Evolutionary conservation across 2,329 filamentous ascomycete species (phyloP), one percentile per base, ranked within the genome.

Genomic region (Talaromyces sp.): DNA sequence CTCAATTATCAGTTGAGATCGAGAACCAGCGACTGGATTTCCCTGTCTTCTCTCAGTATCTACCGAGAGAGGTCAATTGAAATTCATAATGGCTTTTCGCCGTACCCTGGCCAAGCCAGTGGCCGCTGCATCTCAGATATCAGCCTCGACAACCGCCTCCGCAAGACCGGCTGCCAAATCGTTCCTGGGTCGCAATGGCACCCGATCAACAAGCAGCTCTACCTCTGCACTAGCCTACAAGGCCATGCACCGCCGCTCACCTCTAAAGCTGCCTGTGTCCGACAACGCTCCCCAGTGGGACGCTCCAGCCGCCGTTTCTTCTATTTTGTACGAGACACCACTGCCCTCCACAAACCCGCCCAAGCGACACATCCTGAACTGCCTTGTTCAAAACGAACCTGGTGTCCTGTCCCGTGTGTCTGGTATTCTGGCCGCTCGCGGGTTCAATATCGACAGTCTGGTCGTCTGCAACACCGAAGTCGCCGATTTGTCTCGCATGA

Each of bases 401-500:
- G 95, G 95, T 82, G 95, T 99, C 65, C 85, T 99, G 66, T 98
- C 94, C 61, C 93, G 95, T 67, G 92, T 99, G 10, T 98, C 95
- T 0, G 95, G 95, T 63, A 98, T 99, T 75, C 85, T 99, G 39
- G 95, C 95, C 13, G 95, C 95, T 50, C 88, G 95, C 66, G 95
- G 95, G 70, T 99, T 99, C 88, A 99, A 99, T 84, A 99, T 99
- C 74, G 95, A 99, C 85, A 96, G 91, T 63, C 84, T 99, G 69
- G 95, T 99, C 63, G 95, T 99, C 67, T 99, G 95, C 84, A 95
- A 91, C 80, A 99, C 95, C 68, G 95, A 99, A 81, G 93, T 99
- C 31, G 91, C 94, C 73, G 95, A 99, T 74, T 85, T 99, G 62
- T 97, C 92, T 39, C 93, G 95, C 75, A 99, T 99, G 95, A 99